Conservation (phyloP, 2,329 filamentous ascomycete genomes). For the Fusarium acutatum region DNA sequence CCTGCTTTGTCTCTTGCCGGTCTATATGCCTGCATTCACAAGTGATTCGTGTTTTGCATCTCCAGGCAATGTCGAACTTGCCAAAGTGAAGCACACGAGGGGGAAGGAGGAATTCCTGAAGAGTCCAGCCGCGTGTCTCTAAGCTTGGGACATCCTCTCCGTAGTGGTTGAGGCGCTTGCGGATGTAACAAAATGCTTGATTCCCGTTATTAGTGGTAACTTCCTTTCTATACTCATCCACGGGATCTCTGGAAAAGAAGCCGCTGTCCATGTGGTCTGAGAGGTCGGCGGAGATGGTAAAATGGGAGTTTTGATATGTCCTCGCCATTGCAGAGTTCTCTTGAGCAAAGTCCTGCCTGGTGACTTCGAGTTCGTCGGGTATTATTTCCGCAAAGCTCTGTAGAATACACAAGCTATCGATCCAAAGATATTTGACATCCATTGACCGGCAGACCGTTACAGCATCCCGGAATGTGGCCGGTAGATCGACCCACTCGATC, state of each 20-base stretch:
- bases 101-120: not conserved
- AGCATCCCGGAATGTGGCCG: not conserved
- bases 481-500: not conserved
- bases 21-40: not conserved
- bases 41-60: not conserved
- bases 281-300: not conserved
- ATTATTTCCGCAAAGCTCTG: not conserved
- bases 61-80: not conserved
- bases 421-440: not conserved
- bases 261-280: not conserved
- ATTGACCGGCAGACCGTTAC: not conserved
- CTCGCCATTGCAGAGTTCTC: not conserved
- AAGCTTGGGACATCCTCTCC: fast-evolving
- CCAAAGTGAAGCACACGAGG: not conserved
- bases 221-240: fast-evolving
- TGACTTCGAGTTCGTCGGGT: not conserved
- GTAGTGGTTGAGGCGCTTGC: not conserved
- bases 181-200: not conserved
- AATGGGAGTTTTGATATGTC: not conserved
- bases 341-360: not conserved
- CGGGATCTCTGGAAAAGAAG: not conserved
- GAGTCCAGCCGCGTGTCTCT: not conserved
- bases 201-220: not conserved
- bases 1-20: not conserved
- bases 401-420: not conserved